A percentile compares a stretch with the other conserved stretches of the same genome.
Evolutionary conservation across 192 early-diverging fungal genomes (phyloP).

Genomic region (Gryganskiella cystojenkinii): DNA sequence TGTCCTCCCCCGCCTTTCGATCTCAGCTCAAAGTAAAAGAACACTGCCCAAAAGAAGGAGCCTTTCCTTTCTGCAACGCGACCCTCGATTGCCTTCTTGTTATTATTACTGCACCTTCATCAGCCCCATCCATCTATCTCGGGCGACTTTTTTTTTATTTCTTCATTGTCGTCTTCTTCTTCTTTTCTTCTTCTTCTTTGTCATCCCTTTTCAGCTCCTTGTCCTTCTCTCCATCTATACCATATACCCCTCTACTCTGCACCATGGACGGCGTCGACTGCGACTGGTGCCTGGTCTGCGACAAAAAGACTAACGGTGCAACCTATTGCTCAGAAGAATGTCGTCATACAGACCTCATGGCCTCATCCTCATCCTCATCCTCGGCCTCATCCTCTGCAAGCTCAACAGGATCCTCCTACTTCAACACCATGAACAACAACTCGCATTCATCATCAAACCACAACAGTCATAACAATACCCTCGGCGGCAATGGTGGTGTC

Average conservation of each 20-base stretch:
- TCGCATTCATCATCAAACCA: too few relatives aligned
- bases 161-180: not conserved
- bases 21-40: too few relatives aligned
- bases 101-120: too few relatives aligned
- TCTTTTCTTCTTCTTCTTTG: not conserved
- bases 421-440: constrained; percentile 27
- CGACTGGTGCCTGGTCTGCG: constrained; percentile 55
- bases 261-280: constrained; percentile 51
- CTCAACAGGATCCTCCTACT: constrained; percentile 19
- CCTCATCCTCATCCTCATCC: constrained; percentile 41
- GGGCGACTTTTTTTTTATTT: not conserved
- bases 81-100: too few relatives aligned
- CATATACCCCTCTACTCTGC: not conserved
- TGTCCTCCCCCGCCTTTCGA: too few relatives aligned
- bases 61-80: too few relatives aligned
- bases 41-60: too few relatives aligned
- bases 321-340: constrained; percentile 49
- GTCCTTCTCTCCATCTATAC: not conserved
- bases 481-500: not conserved
- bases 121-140: not conserved
- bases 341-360: constrained; percentile 46
- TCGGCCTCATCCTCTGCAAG: constrained; percentile 28
- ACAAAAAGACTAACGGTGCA: constrained; percentile 43
- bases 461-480: not conserved
- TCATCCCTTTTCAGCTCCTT: not conserved